These are phyloP conservation scores for Dothideomycetes sp. DNA, from an alignment of 2,329 filamentous ascomycete genomes.

Conservation along the genomic window DNA sequence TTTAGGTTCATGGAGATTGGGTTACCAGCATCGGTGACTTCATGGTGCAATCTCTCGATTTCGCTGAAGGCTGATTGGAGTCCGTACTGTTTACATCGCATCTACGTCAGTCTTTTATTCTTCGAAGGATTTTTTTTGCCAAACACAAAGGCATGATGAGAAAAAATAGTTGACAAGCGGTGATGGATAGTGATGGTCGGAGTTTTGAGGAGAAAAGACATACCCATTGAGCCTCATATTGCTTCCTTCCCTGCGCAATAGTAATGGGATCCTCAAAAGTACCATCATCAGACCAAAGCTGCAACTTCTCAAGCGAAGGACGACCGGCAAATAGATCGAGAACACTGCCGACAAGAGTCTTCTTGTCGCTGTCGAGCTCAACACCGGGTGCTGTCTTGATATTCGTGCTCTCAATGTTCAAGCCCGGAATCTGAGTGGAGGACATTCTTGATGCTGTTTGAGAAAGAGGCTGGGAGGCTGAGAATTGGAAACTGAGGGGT, in stretches of 20 bases:
- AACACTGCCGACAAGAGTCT: conserved; percentile 48
- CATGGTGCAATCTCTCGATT: conserved; percentile 47
- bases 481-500: conserved; percentile 6
- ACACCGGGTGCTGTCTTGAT: conserved; percentile 46
- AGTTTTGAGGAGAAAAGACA: neutral
- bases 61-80: conserved; percentile 49
- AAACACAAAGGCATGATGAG: neutral
- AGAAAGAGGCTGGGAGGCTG: conserved; percentile 2
- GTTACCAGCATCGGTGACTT: conserved; percentile 47
- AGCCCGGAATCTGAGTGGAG: conserved; percentile 20
- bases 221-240: conserved; percentile 43
- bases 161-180: neutral
- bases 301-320: conserved; percentile 49
- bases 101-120: neutral
- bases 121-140: too few relatives aligned
- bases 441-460: conserved; percentile 24
- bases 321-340: conserved; percentile 55
- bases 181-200: neutral
- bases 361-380: conserved; percentile 41
- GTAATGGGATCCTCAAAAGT: conserved; percentile 52
- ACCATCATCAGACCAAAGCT: conserved; percentile 50
- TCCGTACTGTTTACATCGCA: conserved; percentile 48
- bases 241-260: conserved; percentile 45
- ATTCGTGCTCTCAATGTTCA: conserved; percentile 46
- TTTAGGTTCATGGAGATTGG: conserved; percentile 50